phyloP scores from a whole-genome alignment of 208 protist species.

The Phytomonas francai region DNA sequence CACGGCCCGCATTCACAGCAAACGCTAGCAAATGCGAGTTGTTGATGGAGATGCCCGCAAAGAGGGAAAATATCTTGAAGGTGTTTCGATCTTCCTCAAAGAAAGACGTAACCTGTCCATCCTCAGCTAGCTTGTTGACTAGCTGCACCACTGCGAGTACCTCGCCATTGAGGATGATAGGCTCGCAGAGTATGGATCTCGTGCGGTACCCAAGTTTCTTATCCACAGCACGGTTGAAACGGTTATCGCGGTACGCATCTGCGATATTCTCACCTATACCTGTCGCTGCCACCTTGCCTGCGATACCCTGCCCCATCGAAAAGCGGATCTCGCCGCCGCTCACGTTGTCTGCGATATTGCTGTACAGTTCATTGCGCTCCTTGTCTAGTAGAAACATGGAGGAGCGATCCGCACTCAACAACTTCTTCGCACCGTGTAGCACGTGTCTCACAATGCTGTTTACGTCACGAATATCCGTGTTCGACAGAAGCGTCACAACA shows the following conservation, averaged over 20 bases:
- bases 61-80: conserved; percentile 71
- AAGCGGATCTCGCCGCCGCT: conserved; percentile 66
- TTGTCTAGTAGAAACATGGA: conserved; percentile 74
- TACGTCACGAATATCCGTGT: conserved; percentile 71
- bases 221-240: conserved; percentile 76
- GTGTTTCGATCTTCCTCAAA: conserved; percentile 44
- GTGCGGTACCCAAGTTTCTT: conserved; percentile 74
- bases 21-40: conserved; percentile 81
- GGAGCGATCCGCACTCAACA: conserved; percentile 62
- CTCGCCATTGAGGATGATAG: conserved; percentile 71
- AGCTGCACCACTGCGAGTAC: conserved; percentile 84
- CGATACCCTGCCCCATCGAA: conserved; percentile 64
- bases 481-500: conserved; percentile 61
- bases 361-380: conserved; percentile 80
- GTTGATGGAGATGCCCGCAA: conserved; percentile 81
- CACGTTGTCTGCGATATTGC: conserved; percentile 55
- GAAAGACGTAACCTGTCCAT: conserved; percentile 48
- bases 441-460: conserved; percentile 58
- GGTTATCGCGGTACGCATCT: conserved; percentile 63
- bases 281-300: conserved; percentile 57
- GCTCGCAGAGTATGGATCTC: conserved; percentile 69
- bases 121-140: conserved; percentile 64
- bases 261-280: conserved; percentile 59
- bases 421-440: conserved; percentile 61
- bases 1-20: conserved; percentile 58